Evolutionary conservation across 2,329 filamentous ascomycete genomes (phyloP).

Genomic region (Fusarium bulbicola): DNA sequence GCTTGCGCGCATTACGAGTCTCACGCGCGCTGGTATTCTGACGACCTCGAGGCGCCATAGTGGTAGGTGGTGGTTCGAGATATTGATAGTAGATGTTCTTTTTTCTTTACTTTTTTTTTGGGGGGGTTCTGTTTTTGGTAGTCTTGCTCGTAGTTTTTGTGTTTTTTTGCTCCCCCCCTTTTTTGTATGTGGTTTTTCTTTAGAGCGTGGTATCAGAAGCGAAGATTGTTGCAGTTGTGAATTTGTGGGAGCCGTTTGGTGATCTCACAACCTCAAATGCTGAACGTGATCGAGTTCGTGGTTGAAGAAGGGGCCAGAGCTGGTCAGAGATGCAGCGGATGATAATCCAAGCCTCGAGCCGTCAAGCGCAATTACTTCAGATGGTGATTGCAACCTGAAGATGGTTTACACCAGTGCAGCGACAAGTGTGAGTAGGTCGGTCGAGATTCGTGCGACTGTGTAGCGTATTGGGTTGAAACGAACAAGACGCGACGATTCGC

Average conservation of each 20-base stretch:
- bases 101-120: background rate
- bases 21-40: conserved; percentile 44
- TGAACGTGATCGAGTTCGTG: background rate
- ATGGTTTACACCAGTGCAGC: background rate
- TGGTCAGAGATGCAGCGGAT: background rate
- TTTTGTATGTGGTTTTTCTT: background rate
- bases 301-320: background rate
- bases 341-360: background rate
- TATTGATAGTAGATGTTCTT: background rate
- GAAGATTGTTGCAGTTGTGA: background rate
- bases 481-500: conserved; percentile 6
- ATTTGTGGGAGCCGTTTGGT: background rate
- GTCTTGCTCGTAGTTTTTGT: background rate
- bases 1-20: conserved; percentile 43
- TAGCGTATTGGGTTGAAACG: background rate
- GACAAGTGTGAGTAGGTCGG: background rate
- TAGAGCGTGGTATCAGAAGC: conserved; percentile 8
- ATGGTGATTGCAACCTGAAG: background rate
- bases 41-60: conserved; percentile 50
- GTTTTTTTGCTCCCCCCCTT: background rate
- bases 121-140: background rate
- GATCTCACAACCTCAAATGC: background rate
- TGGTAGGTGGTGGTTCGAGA: conserved; percentile 2
- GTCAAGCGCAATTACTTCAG: background rate
- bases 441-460: conserved; percentile 12